phyloP scores from a whole-genome alignment of 1,284 basidiomycete genomes.

The Austroboletus olivaceoglutinosus region DNA sequence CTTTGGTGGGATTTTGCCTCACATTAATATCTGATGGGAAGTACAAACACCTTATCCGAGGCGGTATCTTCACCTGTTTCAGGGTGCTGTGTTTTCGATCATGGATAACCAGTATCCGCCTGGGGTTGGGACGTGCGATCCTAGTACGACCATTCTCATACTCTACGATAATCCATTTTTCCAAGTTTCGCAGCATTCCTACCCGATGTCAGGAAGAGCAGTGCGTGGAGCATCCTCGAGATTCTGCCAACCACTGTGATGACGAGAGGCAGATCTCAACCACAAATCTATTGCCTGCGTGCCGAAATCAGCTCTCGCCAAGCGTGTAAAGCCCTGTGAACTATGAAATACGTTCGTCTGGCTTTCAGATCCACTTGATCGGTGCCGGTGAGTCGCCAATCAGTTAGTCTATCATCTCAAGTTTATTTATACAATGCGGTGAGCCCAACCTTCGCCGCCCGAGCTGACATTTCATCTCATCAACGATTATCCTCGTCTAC shows the following conservation, averaged over 20 bases:
- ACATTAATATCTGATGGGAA: background rate
- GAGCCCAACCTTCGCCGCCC: background rate
- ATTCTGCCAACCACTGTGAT: background rate
- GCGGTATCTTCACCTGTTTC: background rate
- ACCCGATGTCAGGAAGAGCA: background rate
- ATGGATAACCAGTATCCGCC: background rate
- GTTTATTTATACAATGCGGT: background rate
- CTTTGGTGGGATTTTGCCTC: slow-evolving; percentile 34
- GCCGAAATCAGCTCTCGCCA: no score
- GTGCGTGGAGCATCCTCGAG: background rate
- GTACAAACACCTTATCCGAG: slow-evolving; percentile 2
- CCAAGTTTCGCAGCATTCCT: background rate
- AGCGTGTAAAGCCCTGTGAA: background rate
- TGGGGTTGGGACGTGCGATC: background rate
- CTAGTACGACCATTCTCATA: background rate
- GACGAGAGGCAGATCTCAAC: background rate
- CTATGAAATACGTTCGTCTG: background rate
- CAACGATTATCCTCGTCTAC: background rate
- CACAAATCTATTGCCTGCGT: no score
- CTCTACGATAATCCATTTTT: background rate
- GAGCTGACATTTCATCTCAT: background rate
- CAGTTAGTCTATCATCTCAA: background rate
- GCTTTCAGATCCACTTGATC: background rate
- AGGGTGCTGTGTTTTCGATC: background rate
- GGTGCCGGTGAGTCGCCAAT: background rate